Conservation (phyloP, 2,329 filamentous ascomycete species). For the Venturia nashicola region DNA sequence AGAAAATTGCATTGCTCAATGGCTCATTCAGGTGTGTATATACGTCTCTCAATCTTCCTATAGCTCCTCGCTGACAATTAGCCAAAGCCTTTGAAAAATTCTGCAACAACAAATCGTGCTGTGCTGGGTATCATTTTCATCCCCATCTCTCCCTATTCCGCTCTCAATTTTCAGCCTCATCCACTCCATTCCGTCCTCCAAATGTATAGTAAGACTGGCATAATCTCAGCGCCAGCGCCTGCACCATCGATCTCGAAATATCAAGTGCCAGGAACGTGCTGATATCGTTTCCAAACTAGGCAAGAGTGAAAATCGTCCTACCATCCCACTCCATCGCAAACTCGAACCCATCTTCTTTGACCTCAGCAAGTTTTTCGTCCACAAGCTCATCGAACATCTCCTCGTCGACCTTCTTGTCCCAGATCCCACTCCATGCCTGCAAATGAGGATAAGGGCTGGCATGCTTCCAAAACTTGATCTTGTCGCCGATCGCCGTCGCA, state of each 20-base stretch:
- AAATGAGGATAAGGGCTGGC: background rate
- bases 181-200: background rate
- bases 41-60: background rate
- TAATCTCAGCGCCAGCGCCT: background rate
- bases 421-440: background rate
- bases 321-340: background rate
- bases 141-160: background rate
- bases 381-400: background rate
- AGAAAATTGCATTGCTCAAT: background rate
- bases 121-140: background rate
- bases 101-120: background rate
- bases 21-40: background rate
- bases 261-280: background rate
- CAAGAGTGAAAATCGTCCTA: background rate
- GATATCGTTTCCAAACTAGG: background rate
- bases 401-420: background rate
- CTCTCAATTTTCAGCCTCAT: background rate
- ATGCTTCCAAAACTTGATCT: constrained; percentile 1
- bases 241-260: too few relatives aligned
- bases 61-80: background rate
- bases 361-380: background rate
- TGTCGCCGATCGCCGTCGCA: background rate
- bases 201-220: background rate
- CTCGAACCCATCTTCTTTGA: background rate
- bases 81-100: background rate